A percentile compares a stretch with the other conserved stretches of the same genome.
phyloP scores from a whole-genome alignment of 371 early-diverging fungal genomes.

The Mucor velutinosus region DNA sequence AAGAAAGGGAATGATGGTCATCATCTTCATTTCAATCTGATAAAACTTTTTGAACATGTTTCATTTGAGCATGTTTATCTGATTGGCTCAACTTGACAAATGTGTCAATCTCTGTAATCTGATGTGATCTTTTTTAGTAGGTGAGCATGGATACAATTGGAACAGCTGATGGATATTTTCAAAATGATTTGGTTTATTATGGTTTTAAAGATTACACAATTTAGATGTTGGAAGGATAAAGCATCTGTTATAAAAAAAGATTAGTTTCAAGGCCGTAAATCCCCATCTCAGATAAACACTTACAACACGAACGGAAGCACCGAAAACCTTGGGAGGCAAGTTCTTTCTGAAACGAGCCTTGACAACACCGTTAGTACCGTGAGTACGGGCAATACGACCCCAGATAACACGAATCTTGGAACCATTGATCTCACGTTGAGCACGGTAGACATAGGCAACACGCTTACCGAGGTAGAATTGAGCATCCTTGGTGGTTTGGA shows the following conservation, averaged over 20 bases:
- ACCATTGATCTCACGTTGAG: conserved; percentile 89
- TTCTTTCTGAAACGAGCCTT: conserved; percentile 96
- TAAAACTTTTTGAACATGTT: neutral
- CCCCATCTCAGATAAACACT: conserved; percentile 20
- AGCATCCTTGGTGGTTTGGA: conserved; percentile 84
- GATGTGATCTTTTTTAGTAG: neutral
- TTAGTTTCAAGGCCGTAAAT: neutral
- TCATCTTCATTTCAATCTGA: neutral
- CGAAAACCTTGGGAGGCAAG: conserved; percentile 94
- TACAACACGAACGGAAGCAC: conserved; percentile 91
- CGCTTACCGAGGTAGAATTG: conserved; percentile 92
- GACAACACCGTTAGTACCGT: conserved; percentile 96
- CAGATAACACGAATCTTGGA: conserved; percentile 95
- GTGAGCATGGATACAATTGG: too few species aligned
- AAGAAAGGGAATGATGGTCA: neutral
- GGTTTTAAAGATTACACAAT: neutral
- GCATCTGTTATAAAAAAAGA: neutral
- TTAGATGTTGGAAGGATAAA: neutral
- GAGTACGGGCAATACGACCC: conserved; percentile 94
- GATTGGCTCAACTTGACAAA: neutral
- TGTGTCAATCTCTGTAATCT: neutral
- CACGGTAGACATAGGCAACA: conserved; percentile 83
- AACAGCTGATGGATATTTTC: neutral
- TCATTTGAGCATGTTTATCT: neutral
- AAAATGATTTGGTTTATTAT: neutral